phyloP scores from a whole-genome alignment of 345 rosid genomes.

The Acer saccharum region DNA sequence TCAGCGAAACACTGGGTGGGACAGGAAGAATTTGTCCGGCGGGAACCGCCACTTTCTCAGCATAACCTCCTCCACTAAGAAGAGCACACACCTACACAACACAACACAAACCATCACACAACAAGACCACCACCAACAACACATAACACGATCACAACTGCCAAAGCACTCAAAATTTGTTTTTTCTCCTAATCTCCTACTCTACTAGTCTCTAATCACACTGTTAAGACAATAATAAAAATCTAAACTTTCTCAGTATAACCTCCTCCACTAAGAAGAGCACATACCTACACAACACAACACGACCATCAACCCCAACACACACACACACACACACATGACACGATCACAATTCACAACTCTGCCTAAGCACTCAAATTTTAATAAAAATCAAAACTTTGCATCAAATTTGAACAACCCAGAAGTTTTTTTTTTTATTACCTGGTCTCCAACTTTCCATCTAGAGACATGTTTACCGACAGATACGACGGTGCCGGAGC shows the following conservation, averaged over 20 bases:
- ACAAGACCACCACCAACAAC: not conserved
- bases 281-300: slow-evolving; percentile 47
- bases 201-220: not conserved
- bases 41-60: slow-evolving; percentile 70
- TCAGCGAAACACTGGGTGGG: slow-evolving; percentile 50
- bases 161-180: not conserved
- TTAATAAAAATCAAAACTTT: not conserved
- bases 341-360: not conserved
- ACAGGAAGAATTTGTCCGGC: slow-evolving; percentile 64
- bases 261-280: slow-evolving; percentile 68
- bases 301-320: not conserved
- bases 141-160: not conserved
- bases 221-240: too few species aligned
- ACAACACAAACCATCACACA: not conserved
- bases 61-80: slow-evolving; percentile 68
- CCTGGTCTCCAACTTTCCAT: slow-evolving; percentile 89
- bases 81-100: slow-evolving; percentile 61
- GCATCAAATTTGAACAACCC: not conserved
- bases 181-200: not conserved
- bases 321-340: too few species aligned
- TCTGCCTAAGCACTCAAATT: not conserved
- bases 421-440: slow-evolving; percentile 1
- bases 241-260: slow-evolving; percentile 62
- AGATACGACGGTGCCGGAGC: slow-evolving; percentile 75
- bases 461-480: slow-evolving; percentile 65